Conservation (phyloP, 371 early-diverging fungal species). For the Syncephalis fuscata region DNA sequence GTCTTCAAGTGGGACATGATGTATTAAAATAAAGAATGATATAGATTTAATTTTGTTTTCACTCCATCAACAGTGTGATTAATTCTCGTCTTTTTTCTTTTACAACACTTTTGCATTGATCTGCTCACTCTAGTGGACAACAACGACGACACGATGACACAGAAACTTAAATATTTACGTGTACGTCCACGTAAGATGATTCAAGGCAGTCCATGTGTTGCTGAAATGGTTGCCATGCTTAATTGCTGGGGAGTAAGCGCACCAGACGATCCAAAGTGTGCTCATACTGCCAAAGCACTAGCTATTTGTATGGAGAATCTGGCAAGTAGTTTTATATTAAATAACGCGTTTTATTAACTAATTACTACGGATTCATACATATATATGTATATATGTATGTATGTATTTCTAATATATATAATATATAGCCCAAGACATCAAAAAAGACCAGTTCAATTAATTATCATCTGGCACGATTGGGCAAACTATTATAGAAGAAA, state of each 20-base stretch:
- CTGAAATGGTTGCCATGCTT: conserved; percentile 43
- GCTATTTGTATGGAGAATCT: conserved; percentile 42
- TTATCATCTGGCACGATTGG: conserved; percentile 45
- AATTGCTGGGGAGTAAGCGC: conserved; percentile 46
- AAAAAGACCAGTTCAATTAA: conserved; percentile 39
- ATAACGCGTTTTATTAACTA: too few species aligned
- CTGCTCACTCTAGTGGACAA: too few species aligned
- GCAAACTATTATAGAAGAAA: conserved; percentile 30
- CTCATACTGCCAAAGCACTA: conserved; percentile 29
- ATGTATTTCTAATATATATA: not conserved
- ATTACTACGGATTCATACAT: too few species aligned
- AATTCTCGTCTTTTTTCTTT: too few species aligned
- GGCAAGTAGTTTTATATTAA: too few species aligned
- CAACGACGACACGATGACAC: too few species aligned
- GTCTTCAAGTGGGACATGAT: too few species aligned
- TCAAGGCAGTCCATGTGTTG: conserved; percentile 40
- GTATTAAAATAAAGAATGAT: too few species aligned
- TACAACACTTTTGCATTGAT: too few species aligned
- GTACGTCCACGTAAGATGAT: conserved; percentile 41
- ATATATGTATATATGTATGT: not conserved
- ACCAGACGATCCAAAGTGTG: conserved; percentile 36
- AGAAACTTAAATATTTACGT: conserved; percentile 37
- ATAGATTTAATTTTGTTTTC: too few species aligned
- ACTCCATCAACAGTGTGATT: too few species aligned
- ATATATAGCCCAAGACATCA: conserved; percentile 25